phyloP scores from a whole-genome alignment of 129 eudicot genomes.

The Lactuca sativa region DNA sequence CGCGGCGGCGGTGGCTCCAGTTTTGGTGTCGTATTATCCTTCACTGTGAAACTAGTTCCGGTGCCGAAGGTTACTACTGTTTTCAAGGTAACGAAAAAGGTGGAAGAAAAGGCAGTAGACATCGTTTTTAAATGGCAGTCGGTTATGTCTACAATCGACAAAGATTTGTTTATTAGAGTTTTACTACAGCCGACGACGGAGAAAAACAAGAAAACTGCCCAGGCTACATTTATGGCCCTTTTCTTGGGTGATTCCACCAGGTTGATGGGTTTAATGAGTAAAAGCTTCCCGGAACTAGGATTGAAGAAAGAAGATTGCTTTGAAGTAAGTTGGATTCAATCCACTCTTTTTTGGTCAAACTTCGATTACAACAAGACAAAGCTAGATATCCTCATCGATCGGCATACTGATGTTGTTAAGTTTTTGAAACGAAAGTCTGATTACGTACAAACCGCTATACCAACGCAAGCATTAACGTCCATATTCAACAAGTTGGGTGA shows the following conservation, averaged over 20 bases:
- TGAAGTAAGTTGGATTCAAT: slow-evolving; percentile 38
- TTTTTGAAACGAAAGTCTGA: slow-evolving; percentile 38
- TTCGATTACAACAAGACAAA: slow-evolving; percentile 25
- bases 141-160: background rate
- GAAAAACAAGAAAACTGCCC: slow-evolving; percentile 9
- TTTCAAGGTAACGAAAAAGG: slow-evolving; percentile 27
- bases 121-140: slow-evolving; percentile 36
- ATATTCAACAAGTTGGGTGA: slow-evolving; percentile 24
- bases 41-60: slow-evolving; percentile 30
- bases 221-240: slow-evolving; percentile 26
- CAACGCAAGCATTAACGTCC: slow-evolving; percentile 9
- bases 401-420: slow-evolving; percentile 30
- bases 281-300: slow-evolving; percentile 37
- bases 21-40: slow-evolving; percentile 37
- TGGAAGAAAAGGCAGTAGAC: slow-evolving; percentile 22
- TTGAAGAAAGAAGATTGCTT: slow-evolving; percentile 24
- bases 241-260: slow-evolving; percentile 30
- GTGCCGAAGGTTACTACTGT: slow-evolving; percentile 30
- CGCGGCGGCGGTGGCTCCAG: slow-evolving; percentile 39
- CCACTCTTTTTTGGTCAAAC: slow-evolving; percentile 27
- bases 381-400: slow-evolving; percentile 15
- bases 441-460: slow-evolving; percentile 11
- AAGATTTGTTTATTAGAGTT: slow-evolving; percentile 26
- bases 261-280: slow-evolving; percentile 14
- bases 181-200: slow-evolving; percentile 18